These are phyloP conservation scores for Solanum rostratum DNA, from an alignment of 257 asterid genomes.

Conservation along the genomic window DNA sequence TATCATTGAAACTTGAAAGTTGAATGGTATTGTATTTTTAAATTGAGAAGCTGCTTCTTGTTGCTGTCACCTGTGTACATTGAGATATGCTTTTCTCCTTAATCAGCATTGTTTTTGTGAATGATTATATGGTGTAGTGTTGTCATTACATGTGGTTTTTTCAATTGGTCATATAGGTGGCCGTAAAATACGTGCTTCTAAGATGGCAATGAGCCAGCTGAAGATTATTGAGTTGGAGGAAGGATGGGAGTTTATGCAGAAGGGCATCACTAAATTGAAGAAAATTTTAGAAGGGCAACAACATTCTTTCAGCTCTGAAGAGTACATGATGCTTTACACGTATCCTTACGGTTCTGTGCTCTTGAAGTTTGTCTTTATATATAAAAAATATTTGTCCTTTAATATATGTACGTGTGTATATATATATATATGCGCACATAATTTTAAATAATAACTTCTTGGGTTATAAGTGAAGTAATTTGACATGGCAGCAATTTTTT, in stretches of 20 bases:
- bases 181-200: not conserved
- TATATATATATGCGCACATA: not conserved
- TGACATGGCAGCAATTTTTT: not conserved
- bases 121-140: not conserved
- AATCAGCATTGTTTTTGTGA: not conserved
- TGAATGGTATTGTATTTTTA: not conserved
- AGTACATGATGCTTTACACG: slow-evolving; percentile 43
- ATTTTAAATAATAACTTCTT: not conserved
- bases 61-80: not conserved
- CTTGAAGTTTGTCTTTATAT: not conserved
- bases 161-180: not conserved
- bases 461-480: not conserved
- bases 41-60: not conserved
- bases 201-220: slow-evolving; percentile 13
- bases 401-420: not conserved
- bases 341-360: slow-evolving; percentile 14
- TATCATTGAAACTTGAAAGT: not conserved
- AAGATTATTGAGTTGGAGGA: slow-evolving; percentile 22
- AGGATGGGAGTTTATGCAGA: slow-evolving; percentile 39
- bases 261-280: slow-evolving; percentile 30
- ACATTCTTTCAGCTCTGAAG: slow-evolving; percentile 24
- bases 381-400: not conserved
- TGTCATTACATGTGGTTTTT: not conserved
- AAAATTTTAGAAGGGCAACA: slow-evolving; percentile 24
- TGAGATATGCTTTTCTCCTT: not conserved